A percentile compares a stretch with the other conserved stretches of the same genome.
phyloP scores from a whole-genome alignment of 1,139 yeast genomes.

The Kluyveromyces sp. region DNA sequence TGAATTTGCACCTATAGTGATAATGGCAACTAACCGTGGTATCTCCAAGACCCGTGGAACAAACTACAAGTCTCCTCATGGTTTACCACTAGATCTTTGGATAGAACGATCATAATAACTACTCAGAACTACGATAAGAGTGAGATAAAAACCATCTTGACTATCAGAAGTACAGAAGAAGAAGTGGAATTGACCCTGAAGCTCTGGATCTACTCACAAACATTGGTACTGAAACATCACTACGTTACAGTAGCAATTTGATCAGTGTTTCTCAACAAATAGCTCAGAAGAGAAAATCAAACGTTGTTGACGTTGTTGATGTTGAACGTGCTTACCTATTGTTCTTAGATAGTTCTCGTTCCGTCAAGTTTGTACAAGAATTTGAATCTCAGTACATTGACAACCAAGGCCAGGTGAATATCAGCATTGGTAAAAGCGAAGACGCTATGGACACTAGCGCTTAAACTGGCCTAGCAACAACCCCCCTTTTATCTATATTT shows the following conservation, averaged over 20 bases:
- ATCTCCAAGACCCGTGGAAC: constrained; percentile 90
- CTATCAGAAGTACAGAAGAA: constrained; percentile 93
- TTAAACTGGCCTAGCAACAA: not conserved
- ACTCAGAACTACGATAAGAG: constrained; percentile 70
- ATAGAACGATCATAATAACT: constrained; percentile 87
- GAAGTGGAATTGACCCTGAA: constrained; percentile 80
- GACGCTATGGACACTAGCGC: constrained; percentile 30
- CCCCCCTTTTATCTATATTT: constrained; percentile 2
- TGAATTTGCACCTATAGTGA: constrained; percentile 92
- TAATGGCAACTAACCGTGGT: constrained; percentile 98
- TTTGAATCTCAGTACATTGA: constrained; percentile 62
- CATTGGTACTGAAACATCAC: constrained; percentile 85
- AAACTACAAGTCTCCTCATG: constrained; percentile 90
- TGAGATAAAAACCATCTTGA: constrained; percentile 77
- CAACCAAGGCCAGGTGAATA: constrained; percentile 57
- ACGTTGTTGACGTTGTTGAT: constrained; percentile 69
- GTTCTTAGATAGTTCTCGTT: constrained; percentile 81
- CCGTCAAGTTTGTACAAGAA: constrained; percentile 73
- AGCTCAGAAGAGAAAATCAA: constrained; percentile 70
- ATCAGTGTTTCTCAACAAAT: constrained; percentile 84
- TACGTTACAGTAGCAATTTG: constrained; percentile 88
- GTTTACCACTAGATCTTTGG: constrained; percentile 92
- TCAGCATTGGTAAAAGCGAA: constrained; percentile 21
- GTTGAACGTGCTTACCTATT: constrained; percentile 81
- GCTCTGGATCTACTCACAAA: constrained; percentile 86